A percentile compares a stretch with the other conserved stretches of the same genome.
Evolutionary conservation across 2,329 filamentous ascomycete species (phyloP).

Genomic region (Akanthomyces uredinophilus): DNA sequence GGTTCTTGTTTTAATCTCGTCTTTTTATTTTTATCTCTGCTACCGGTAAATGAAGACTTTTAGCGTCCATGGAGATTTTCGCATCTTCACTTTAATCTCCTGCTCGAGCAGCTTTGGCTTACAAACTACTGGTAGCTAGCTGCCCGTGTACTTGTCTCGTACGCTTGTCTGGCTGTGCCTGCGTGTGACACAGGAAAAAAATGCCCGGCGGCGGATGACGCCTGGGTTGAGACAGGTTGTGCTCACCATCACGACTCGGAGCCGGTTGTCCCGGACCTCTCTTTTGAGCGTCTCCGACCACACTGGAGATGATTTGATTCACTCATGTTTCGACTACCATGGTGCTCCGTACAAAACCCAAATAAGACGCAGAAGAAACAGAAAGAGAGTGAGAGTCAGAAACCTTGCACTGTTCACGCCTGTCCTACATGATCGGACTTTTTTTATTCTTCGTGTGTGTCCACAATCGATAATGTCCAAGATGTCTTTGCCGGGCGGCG

Average conservation of each 20-base stretch:
- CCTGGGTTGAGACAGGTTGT: constrained; percentile 4
- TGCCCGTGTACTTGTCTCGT: background rate
- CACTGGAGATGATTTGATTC: background rate
- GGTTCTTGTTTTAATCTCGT: background rate
- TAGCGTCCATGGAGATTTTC: background rate
- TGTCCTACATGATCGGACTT: background rate
- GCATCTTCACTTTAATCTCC: too few species aligned
- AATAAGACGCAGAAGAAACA: background rate
- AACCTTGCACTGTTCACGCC: background rate
- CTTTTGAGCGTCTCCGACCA: background rate
- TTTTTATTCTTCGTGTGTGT: background rate
- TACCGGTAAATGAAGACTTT: background rate
- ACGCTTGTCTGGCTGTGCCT: too few species aligned
- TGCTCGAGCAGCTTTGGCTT: too few species aligned
- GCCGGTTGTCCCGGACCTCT: background rate
- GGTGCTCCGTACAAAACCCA: too few species aligned
- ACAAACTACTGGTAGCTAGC: too few species aligned
- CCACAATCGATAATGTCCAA: too few species aligned
- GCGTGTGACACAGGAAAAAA: too few species aligned
- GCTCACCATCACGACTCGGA: background rate
- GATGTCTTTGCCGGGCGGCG: background rate
- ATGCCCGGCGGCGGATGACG: background rate
- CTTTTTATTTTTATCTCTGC: background rate
- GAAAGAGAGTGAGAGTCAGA: background rate
- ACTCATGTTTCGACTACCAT: too few species aligned